Conservation (phyloP, 2,329 filamentous ascomycete species). For the Kalaharituber pfeilii region DNA sequence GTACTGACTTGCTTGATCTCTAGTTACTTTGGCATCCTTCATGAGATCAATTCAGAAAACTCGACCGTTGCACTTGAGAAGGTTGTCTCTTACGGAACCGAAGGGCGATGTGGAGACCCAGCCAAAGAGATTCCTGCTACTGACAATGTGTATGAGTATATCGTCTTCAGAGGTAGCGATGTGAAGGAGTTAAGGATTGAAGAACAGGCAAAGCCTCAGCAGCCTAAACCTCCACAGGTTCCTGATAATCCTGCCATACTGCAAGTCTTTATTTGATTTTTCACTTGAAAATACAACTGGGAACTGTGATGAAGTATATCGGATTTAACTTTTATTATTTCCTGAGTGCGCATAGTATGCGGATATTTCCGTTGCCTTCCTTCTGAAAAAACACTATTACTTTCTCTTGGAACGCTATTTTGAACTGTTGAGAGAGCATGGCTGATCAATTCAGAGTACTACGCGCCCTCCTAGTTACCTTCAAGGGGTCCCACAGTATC, state of each 20-base stretch:
- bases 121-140: constrained; percentile 70
- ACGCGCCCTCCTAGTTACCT: background rate
- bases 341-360: background rate
- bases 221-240: constrained; percentile 58
- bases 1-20: constrained; percentile 6
- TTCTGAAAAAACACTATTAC: background rate
- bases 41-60: constrained; percentile 95
- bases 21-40: constrained; percentile 87
- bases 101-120: constrained; percentile 63
- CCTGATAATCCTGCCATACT: constrained; percentile 94
- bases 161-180: constrained; percentile 94
- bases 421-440: no score
- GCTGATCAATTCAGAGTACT: background rate
- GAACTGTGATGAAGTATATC: background rate
- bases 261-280: no score
- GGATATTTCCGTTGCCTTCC: background rate
- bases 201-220: constrained; percentile 54
- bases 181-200: constrained; percentile 96
- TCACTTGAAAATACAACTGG: no score
- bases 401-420: no score
- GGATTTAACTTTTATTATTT: background rate
- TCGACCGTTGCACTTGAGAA: constrained; percentile 95
- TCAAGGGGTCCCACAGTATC: background rate
- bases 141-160: constrained; percentile 90
- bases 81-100: constrained; percentile 85